Conservation (phyloP, 768 basidiomycete genomes). For the Mycena filopes region DNA sequence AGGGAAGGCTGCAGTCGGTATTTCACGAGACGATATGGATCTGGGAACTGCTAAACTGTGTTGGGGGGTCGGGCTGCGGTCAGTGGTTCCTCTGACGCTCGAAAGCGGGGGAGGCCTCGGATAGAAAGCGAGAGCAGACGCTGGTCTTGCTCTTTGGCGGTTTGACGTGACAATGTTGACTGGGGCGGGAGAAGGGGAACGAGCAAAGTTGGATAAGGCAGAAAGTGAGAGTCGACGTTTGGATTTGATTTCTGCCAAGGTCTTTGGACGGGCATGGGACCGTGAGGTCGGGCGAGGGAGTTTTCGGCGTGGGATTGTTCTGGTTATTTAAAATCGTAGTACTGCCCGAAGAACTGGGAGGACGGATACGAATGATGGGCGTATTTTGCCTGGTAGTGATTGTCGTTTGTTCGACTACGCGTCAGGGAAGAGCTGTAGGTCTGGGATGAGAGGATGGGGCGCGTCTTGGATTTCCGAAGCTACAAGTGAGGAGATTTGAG, state of each 20-base stretch:
- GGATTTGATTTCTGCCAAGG: constrained; percentile 48
- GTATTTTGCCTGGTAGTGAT: constrained; percentile 4
- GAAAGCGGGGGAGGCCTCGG: constrained; percentile 24
- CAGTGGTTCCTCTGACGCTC: constrained; percentile 3
- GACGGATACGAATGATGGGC: constrained; percentile 34
- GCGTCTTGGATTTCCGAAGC: constrained; percentile 26
- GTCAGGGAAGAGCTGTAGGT: constrained; percentile 29
- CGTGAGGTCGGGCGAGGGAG: constrained; percentile 40
- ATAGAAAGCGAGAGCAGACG: constrained; percentile 32
- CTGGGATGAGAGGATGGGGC: constrained; percentile 34
- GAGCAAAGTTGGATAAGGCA: constrained; percentile 34
- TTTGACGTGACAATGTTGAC: constrained; percentile 24
- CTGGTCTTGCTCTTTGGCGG: constrained; percentile 24
- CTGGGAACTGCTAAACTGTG: constrained; percentile 8
- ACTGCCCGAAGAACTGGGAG: constrained; percentile 32
- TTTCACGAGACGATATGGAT: constrained; percentile 1
- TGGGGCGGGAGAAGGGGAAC: constrained; percentile 29
- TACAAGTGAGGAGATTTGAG: constrained; percentile 1
- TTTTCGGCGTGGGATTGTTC: neutral
- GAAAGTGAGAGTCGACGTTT: constrained; percentile 51
- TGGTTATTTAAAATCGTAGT: neutral
- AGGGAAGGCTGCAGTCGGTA: constrained; percentile 1
- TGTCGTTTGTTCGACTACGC: constrained; percentile 20
- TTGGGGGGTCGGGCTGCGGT: neutral
- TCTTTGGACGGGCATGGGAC: constrained; percentile 31